Percentiles rank a stretch among this genome's conserved stretches.
These are phyloP conservation scores for Colletotrichum eremochloae DNA, from an alignment of 2,329 filamentous ascomycete genomes.

Conservation along the genomic window DNA sequence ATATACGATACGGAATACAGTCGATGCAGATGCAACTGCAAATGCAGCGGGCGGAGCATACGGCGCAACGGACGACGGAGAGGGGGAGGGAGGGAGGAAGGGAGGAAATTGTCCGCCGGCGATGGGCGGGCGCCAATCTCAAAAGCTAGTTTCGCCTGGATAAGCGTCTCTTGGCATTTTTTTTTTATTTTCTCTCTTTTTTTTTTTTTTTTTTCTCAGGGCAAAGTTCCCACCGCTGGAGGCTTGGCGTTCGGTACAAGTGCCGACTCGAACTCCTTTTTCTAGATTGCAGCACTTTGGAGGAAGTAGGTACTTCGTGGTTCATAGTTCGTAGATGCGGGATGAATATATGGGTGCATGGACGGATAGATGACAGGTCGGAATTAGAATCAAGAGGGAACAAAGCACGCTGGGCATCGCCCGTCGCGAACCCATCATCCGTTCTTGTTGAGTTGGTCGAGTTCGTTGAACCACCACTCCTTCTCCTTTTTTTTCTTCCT, in stretches of 20 bases:
- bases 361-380: neutral
- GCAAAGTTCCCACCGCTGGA: conserved; percentile 27
- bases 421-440: neutral
- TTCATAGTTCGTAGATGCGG: neutral
- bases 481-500: neutral
- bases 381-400: neutral
- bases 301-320: neutral
- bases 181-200: neutral
- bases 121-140: neutral
- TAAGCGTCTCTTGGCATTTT: conserved; percentile 21
- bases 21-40: neutral
- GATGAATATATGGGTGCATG: neutral
- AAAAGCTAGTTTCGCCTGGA: neutral
- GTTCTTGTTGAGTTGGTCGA: neutral
- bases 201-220: neutral
- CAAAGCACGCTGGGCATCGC: no score
- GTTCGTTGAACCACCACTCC: no score
- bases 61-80: neutral
- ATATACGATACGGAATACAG: neutral
- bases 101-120: conserved; percentile 5
- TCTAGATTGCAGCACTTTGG: neutral
- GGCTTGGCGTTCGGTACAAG: conserved; percentile 14
- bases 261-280: neutral
- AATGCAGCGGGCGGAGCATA: neutral
- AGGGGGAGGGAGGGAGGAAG: neutral